Conservation (phyloP, 305 asterid species). For the Fraxinus sp. region DNA sequence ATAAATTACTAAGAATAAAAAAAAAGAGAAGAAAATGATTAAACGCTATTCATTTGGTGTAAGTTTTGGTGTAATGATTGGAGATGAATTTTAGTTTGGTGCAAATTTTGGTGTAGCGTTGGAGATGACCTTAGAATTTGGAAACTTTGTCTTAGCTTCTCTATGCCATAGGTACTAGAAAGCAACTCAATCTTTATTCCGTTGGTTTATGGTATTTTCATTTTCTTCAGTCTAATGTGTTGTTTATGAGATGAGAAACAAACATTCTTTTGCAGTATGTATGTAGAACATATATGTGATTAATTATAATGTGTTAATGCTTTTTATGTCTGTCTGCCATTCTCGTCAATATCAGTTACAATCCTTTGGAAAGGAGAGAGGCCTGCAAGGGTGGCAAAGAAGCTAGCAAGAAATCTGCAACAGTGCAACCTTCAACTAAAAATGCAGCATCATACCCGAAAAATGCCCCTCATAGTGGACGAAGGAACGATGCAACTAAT, state of each 20-base stretch:
- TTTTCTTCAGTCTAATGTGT: background rate
- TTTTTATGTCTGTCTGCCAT: background rate
- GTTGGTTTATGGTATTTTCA: background rate
- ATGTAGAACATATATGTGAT: background rate
- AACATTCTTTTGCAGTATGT: background rate
- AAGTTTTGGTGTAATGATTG: too few relatives aligned
- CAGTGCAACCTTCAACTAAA: constrained; percentile 56
- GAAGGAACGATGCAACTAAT: constrained; percentile 51
- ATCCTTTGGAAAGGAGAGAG: constrained; percentile 89
- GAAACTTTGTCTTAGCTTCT: background rate
- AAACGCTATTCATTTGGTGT: too few relatives aligned
- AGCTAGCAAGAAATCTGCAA: constrained; percentile 60
- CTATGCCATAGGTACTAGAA: background rate
- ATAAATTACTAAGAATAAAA: too few relatives aligned
- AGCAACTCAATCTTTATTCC: background rate
- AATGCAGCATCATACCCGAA: constrained; percentile 49
- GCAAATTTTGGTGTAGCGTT: too few relatives aligned
- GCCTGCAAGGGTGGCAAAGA: constrained; percentile 87
- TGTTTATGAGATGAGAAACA: background rate
- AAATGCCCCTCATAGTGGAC: constrained; percentile 45
- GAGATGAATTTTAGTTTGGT: too few relatives aligned
- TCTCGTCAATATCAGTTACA: constrained; percentile 54
- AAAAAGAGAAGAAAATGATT: too few relatives aligned
- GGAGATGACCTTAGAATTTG: background rate
- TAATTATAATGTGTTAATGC: background rate